Base-by-base conservation (phyloP, 2,329 filamentous ascomycete genomes). In the Pseudogymnoascus sp. region DNA sequence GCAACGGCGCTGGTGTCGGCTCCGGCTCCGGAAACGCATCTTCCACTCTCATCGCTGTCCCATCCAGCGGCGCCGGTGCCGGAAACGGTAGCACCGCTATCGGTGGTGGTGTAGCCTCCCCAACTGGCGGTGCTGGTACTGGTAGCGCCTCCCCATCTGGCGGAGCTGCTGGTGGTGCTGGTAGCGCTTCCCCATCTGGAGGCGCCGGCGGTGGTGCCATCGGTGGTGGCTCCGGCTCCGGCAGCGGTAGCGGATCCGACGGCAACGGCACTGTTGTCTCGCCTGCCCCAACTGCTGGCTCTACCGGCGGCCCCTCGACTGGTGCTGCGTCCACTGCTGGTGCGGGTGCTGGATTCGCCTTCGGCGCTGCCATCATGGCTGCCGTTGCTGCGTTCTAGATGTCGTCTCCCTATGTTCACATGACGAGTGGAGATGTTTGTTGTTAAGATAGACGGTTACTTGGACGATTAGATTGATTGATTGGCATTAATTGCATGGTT, bases 361-460 rank as follows among this genome's bases (percentile, higher is more conserved):
- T 42, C 33, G 59, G 33, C 35, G 59, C 59, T 61, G 59, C 59
- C 26, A 42, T 61, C 19, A 61, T 61, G 59, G 59, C 33, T 61
- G 59, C 10, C 19, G 37, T 61, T 6, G 59, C 59, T 38, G 33
- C 37, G 33, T 61, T 61, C 33, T 61, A 61, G 11, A 61, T 29
- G 59, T 38, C n/a, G 59, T 38, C n/a, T 56, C 47, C 19, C 10
- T 37, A n/a, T 59, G 11, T 59, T 59, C 11, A 59, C 11, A 5
- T 38, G 19, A 37, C 11, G 21, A 60, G 29, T 21, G n/a, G 50
- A 8, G 29, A 26, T 35, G 56, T 35, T 16, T 59, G 35, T 21
- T 16, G 26, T 60, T 37, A 60, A 38, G 31, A 31, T 50, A 29
- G 24, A 26, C 4, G 5, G 24, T 50, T 14, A 16, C 6, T 26